These are phyloP conservation scores for Aspergillus avenaceus DNA, from an alignment of 495 filamentous ascomycete genomes.

Conservation along the genomic window DNA sequence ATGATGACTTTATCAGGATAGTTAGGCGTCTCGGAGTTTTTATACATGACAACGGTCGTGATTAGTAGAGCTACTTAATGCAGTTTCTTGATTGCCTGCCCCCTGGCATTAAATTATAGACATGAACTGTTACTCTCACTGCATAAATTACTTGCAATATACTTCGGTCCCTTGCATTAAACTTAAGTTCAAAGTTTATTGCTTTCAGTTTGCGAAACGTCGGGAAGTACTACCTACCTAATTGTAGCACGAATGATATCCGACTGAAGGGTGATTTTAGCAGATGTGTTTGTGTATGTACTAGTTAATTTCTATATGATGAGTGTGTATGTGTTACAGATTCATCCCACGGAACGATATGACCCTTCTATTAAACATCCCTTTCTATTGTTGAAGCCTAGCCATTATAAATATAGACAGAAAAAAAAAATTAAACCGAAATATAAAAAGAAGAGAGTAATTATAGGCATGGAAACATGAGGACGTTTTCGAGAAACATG, in stretches of 20 bases:
- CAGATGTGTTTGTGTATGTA: neutral
- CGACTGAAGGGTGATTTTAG: too few species aligned
- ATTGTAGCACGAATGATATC: too few species aligned
- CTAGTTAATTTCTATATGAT: too few species aligned
- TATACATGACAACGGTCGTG: neutral
- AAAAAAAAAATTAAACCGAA: neutral
- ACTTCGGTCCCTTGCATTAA: neutral
- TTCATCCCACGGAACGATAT: neutral
- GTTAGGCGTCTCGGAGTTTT: conserved; percentile 9
- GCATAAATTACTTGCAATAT: too few species aligned
- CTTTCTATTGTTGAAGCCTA: neutral
- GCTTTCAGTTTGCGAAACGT: too few species aligned
- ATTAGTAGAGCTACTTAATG: neutral
- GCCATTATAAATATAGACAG: neutral
- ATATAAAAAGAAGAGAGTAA: neutral
- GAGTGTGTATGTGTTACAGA: too few species aligned
- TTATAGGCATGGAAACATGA: conserved; percentile 1
- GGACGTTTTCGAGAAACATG: neutral
- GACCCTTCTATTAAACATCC: neutral
- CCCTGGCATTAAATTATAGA: neutral
- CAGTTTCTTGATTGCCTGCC: too few species aligned
- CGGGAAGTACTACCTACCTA: too few species aligned
- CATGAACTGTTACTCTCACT: neutral
- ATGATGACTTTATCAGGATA: neutral
- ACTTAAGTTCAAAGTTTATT: neutral